These are phyloP conservation scores for Arachis hypogaea DNA, from an alignment of 306 rosid species.

Conservation along the genomic window DNA sequence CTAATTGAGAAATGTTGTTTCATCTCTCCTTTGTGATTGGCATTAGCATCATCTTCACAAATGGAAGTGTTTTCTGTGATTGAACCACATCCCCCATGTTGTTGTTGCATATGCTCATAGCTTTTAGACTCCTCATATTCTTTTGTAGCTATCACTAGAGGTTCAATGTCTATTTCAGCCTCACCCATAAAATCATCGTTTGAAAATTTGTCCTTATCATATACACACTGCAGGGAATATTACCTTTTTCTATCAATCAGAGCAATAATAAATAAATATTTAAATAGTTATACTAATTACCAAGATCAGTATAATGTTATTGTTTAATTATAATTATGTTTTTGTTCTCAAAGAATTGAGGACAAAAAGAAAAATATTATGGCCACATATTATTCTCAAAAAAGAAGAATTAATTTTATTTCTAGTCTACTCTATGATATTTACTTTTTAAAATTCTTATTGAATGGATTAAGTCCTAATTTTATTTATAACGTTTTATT, in stretches of 20 bases:
- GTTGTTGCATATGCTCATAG: slow-evolving; percentile 55
- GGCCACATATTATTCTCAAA: too few species aligned
- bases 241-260: neutral
- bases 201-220: slow-evolving; percentile 85
- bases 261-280: neutral
- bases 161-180: slow-evolving; percentile 92
- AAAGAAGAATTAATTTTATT: too few species aligned
- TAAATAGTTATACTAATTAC: too few species aligned
- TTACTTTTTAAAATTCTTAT: too few species aligned
- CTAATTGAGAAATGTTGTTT: slow-evolving; percentile 72
- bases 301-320: too few species aligned
- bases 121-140: slow-evolving; percentile 61
- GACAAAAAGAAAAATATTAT: too few species aligned
- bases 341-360: too few species aligned
- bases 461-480: too few species aligned
- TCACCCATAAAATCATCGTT: slow-evolving; percentile 97
- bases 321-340: too few species aligned
- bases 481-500: too few species aligned
- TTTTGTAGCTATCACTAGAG: slow-evolving; percentile 76
- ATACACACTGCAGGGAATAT: slow-evolving; percentile 66
- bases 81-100: slow-evolving; percentile 71
- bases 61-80: slow-evolving; percentile 59
- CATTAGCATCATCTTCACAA: slow-evolving; percentile 63
- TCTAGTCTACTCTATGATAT: too few species aligned
- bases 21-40: slow-evolving; percentile 65